Conservation (phyloP, 345 rosid genomes). For the Boechera stricta region DNA sequence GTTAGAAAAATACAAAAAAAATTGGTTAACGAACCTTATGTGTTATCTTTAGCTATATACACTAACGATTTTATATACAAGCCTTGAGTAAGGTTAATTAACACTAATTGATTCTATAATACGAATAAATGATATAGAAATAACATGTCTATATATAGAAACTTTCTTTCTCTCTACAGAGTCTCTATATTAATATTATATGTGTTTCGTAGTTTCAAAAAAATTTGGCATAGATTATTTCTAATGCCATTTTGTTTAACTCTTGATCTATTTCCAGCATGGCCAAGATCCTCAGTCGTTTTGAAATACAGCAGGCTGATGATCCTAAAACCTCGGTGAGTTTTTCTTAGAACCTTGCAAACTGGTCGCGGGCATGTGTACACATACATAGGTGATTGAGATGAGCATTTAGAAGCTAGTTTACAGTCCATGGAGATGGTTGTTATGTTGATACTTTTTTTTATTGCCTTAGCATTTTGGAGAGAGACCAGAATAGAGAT, state of each 20-base stretch:
- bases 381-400: neutral
- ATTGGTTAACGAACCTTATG: neutral
- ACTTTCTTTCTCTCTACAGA: neutral
- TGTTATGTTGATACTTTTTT: neutral
- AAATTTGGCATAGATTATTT: neutral
- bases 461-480: conserved; percentile 12
- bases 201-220: neutral
- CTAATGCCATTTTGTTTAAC: neutral
- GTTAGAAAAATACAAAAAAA: neutral
- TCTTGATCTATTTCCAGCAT: conserved; percentile 30
- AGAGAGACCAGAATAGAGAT: neutral
- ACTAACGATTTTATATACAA: neutral
- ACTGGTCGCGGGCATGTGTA: neutral
- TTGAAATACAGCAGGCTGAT: conserved; percentile 15
- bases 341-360: neutral
- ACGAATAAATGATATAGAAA: neutral
- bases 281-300: conserved; percentile 25
- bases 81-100: neutral
- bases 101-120: neutral
- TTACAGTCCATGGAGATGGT: neutral
- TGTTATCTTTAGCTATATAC: neutral
- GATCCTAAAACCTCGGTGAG: conserved; percentile 32
- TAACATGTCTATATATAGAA: neutral
- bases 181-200: neutral
- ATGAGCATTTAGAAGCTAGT: neutral